phyloP scores from a whole-genome alignment of 768 basidiomycete species.

The Leccinum olivaceopallidum region DNA sequence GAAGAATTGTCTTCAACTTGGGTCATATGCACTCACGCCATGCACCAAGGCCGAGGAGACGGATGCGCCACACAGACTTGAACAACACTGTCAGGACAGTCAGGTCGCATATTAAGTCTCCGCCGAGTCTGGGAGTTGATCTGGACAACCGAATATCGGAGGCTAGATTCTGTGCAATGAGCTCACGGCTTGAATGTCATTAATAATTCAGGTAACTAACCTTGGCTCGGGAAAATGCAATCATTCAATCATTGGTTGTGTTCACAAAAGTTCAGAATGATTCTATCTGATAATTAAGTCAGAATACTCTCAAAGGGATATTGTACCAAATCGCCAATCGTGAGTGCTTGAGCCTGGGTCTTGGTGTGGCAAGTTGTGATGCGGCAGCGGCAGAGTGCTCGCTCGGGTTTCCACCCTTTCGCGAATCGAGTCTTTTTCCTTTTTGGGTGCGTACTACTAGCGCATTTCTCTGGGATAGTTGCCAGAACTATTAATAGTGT shows the following conservation, averaged over 20 bases:
- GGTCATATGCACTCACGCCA: neutral
- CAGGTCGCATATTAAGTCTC: neutral
- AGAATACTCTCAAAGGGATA: neutral
- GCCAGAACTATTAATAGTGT: no score
- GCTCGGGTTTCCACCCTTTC: no score
- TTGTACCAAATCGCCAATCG: neutral
- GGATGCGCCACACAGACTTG: neutral
- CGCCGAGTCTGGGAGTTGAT: neutral
- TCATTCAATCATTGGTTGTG: neutral
- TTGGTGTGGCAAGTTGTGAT: neutral
- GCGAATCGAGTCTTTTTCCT: neutral
- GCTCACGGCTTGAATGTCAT: neutral
- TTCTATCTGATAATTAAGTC: neutral
- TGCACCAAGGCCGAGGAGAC: neutral
- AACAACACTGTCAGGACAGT: no score
- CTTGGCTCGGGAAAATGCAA: neutral
- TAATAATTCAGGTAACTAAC: no score
- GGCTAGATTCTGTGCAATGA: neutral
- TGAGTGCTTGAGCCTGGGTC: neutral
- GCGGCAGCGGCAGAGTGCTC: neutral
- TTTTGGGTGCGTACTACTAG: neutral
- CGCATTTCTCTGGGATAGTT: no score
- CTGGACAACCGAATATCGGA: neutral
- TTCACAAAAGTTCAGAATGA: neutral
- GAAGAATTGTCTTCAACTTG: neutral